Evolutionary conservation across 2,329 filamentous ascomycete species (phyloP).

Genomic region (Aspergillus clavatus): DNA sequence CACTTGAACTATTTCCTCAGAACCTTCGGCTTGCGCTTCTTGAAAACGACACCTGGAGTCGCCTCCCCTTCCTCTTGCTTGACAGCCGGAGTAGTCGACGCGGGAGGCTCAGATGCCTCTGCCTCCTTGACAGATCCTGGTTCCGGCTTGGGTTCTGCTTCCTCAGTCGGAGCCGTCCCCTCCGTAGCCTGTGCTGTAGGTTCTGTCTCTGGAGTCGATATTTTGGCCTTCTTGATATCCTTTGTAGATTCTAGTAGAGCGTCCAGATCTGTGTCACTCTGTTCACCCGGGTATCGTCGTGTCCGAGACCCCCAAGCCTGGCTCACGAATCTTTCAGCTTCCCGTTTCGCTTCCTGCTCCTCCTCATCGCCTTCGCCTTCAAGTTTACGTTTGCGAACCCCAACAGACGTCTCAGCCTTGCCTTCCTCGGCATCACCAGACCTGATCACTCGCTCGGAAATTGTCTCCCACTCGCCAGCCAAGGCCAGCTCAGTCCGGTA

Average conservation of each 20-base stretch:
- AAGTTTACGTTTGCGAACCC: slow-evolving; percentile 43
- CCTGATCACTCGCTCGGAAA: slow-evolving; percentile 46
- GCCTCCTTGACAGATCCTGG: slow-evolving; percentile 18
- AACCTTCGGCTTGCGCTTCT: slow-evolving; percentile 46
- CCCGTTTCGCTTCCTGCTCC: slow-evolving; percentile 35
- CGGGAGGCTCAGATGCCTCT: slow-evolving; percentile 20
- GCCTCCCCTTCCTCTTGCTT: slow-evolving; percentile 20
- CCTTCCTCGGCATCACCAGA: slow-evolving; percentile 37
- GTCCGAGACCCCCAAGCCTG: slow-evolving; percentile 44
- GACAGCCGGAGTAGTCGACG: slow-evolving; percentile 4
- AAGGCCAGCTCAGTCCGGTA: slow-evolving; percentile 77
- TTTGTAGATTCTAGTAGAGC: slow-evolving; percentile 40
- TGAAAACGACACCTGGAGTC: slow-evolving; percentile 40
- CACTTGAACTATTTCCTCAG: slow-evolving; percentile 31
- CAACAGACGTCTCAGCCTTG: slow-evolving; percentile 40
- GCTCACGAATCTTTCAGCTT: slow-evolving; percentile 29
- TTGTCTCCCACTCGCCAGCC: slow-evolving; percentile 79
- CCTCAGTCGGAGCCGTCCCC: slow-evolving; percentile 5
- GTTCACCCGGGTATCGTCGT: slow-evolving; percentile 36
- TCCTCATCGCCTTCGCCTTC: slow-evolving; percentile 41
- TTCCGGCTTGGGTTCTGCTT: slow-evolving; percentile 10
- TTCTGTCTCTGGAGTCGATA: slow-evolving; percentile 10
- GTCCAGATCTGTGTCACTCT: slow-evolving; percentile 40
- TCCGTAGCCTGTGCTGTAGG: slow-evolving; percentile 13
- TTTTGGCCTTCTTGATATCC: slow-evolving; percentile 33